Percentiles rank a stretch among this genome's conserved stretches.
Evolutionary conservation across 345 rosid species (phyloP).

Genomic region (Gossypium turneri): DNA sequence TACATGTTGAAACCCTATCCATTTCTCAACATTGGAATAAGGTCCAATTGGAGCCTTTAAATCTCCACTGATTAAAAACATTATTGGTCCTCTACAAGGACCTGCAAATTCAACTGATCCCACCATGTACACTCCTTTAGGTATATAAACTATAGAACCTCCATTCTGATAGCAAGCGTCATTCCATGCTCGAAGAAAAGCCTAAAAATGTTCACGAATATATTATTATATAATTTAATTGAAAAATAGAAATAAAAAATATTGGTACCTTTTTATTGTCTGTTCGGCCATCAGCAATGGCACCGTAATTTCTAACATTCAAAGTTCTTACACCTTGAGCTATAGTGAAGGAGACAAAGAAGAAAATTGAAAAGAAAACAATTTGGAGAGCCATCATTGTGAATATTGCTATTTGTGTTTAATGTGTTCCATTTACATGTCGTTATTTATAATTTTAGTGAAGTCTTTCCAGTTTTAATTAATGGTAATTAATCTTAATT

Average conservation of each 20-base stretch:
- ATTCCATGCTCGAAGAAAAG: slow-evolving; percentile 2
- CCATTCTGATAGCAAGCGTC: neutral
- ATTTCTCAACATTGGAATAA: slow-evolving; percentile 22
- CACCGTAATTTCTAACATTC: neutral
- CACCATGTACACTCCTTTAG: neutral
- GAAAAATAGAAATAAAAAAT: neutral
- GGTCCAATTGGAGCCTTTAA: slow-evolving; percentile 39
- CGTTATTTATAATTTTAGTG: no score
- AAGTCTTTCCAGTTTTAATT: no score
- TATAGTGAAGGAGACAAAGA: neutral
- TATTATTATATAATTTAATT: no score
- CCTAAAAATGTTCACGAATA: neutral
- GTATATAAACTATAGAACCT: neutral
- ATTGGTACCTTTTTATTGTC: neutral
- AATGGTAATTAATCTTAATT: no score
- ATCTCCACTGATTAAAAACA: slow-evolving; percentile 35
- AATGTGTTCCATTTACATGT: no score
- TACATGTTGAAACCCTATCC: slow-evolving; percentile 42
- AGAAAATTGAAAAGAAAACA: neutral
- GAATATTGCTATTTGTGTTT: no score
- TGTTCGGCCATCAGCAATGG: neutral
- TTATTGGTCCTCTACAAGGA: slow-evolving; percentile 44
- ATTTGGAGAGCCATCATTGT: neutral
- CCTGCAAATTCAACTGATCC: slow-evolving; percentile 18
- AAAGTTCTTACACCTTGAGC: neutral